Evolutionary conservation across 495 filamentous ascomycete species (phyloP), one percentile per base, ranked within the genome.

Genomic region (Neurospora sp.): DNA sequence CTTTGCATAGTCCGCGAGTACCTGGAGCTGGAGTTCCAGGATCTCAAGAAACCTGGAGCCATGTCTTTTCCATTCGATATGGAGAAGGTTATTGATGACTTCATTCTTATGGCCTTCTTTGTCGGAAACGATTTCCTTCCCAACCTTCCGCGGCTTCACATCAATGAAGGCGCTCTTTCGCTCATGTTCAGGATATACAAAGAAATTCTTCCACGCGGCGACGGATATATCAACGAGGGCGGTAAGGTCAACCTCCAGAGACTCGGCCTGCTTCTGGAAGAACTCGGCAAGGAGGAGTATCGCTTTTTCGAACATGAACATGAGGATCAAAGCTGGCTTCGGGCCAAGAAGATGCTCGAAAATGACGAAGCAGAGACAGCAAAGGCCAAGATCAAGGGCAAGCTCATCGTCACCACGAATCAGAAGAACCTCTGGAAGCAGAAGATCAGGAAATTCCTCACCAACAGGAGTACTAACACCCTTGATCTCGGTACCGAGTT

Each of bases 41-140:
- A 97, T 69, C 84, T 99, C 70, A 90, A 96, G 81, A 81, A 91
- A 76, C 88, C 91, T n/a, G 91, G 91, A 31, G 86, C 84, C 75
- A 86, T 98, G 78, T 85, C 84, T 39, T 93, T 97, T 76, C 85
- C 88, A 31, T 99, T 96, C 78, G 92, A 99, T 77, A 92, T 98
- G 91, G 96, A 99, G 82, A 90, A 92, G 74, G 89, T 98, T 75
- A 98, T 99, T 82, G 96, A 99, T 77, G 96, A 99, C 85, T 98
- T 99, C 82, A 98, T 99, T 79, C 88, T 99, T 54, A 97, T 99
- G 93, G 94, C 94, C 39, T 99, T 99, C 85, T 99, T 99, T 79
- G 94, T 99, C 79, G 96, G 96, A 80, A 99, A 99, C 81, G 96
- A 99, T 83, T 99, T 99, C 83, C 87, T 99, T 78, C 96, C 96